A percentile compares a stretch with the other conserved stretches of the same genome.
Evolutionary conservation across 177 flowering plant genomes (phyloP).

Genomic region (Vitis hybrid): DNA sequence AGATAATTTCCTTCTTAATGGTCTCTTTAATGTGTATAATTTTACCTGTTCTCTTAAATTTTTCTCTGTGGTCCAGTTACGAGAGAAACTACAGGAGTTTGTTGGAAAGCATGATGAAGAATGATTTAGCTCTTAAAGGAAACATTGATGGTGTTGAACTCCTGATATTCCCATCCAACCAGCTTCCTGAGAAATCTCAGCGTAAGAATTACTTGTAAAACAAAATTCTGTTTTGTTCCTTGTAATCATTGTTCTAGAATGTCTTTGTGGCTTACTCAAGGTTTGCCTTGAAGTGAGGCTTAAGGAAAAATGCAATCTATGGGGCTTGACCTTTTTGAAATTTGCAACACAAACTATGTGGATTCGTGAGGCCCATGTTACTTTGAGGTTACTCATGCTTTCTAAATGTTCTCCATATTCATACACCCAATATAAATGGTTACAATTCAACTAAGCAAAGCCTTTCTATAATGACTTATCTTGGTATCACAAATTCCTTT

Average conservation of each 20-base stretch:
- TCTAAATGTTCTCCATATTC: too few relatives aligned
- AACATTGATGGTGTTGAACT: slow-evolving; percentile 75
- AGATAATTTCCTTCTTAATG: not conserved
- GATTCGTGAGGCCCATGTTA: not conserved
- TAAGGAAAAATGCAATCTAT: not conserved
- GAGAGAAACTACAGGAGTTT: slow-evolving; percentile 62
- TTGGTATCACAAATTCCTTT: not conserved
- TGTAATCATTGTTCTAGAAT: not conserved
- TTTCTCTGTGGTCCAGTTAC: slow-evolving; percentile 50
- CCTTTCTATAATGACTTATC: not conserved
- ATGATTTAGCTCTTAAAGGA: slow-evolving; percentile 86
- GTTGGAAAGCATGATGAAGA: slow-evolving; percentile 71
- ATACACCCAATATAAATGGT: not conserved
- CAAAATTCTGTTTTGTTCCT: not conserved
- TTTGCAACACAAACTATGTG: not conserved
- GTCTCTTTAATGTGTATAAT: slow-evolving; percentile 3
- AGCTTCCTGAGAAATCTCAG: slow-evolving; percentile 69
- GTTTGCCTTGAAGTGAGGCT: not conserved
- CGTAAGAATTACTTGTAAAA: slow-evolving; percentile 32
- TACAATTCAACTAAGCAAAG: not conserved
- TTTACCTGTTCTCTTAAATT: not conserved
- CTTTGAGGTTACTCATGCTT: too few relatives aligned
- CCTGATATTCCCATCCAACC: slow-evolving; percentile 80
- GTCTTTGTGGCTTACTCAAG: not conserved
- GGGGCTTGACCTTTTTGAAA: not conserved